These are phyloP conservation scores for Linum lewisii DNA, from an alignment of 345 rosid genomes.

Conservation along the genomic window DNA sequence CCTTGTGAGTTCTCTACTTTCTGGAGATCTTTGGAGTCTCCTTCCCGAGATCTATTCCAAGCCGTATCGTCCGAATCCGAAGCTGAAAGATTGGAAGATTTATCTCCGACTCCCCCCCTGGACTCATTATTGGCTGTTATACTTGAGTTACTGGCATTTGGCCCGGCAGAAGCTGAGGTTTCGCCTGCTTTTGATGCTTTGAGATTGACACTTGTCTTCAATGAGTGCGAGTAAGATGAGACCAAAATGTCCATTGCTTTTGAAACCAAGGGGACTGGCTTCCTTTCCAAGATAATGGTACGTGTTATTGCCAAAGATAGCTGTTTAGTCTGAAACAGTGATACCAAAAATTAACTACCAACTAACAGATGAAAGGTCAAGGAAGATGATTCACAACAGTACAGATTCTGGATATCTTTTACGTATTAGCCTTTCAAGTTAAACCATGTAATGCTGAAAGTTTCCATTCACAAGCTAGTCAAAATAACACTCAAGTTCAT, in stretches of 20 bases:
- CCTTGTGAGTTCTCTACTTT: slow-evolving; percentile 27
- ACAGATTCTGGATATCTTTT: neutral
- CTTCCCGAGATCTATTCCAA: slow-evolving; percentile 25
- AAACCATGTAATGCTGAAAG: neutral
- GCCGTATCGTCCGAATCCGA: slow-evolving; percentile 46
- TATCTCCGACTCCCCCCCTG: slow-evolving; percentile 19
- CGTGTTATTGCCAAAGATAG: slow-evolving; percentile 65
- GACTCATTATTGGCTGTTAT: slow-evolving; percentile 29
- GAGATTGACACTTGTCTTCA: slow-evolving; percentile 55
- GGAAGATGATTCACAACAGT: neutral
- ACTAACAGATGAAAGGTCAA: neutral
- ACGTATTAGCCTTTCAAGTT: neutral
- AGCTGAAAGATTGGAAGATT: slow-evolving; percentile 33
- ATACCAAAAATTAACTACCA: neutral
- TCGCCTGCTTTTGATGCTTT: slow-evolving; percentile 54
- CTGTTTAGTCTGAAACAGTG: slow-evolving; percentile 70
- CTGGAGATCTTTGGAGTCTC: slow-evolving; percentile 23
- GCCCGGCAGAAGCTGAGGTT: slow-evolving; percentile 26
- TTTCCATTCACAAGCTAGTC: neutral
- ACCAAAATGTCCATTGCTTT: slow-evolving; percentile 73
- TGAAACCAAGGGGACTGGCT: slow-evolving; percentile 72
- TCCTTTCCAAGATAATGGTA: slow-evolving; percentile 70
- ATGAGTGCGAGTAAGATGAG: slow-evolving; percentile 51
- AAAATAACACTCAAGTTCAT: slow-evolving; percentile 1
- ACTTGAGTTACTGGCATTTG: slow-evolving; percentile 21